Conservation (phyloP, 495 filamentous ascomycete genomes). For the Bacidia gigantensis region DNA sequence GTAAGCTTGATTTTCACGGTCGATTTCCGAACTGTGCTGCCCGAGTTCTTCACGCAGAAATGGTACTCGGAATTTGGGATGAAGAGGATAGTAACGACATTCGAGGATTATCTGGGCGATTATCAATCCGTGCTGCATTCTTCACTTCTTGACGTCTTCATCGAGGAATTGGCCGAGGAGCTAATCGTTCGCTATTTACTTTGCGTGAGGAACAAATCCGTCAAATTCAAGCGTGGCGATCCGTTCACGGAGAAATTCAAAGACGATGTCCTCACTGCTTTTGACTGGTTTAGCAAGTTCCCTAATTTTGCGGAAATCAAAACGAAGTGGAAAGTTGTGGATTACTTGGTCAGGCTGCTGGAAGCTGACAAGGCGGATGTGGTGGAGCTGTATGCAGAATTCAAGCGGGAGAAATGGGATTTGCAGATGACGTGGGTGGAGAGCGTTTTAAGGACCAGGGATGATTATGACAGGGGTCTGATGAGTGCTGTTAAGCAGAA, state of each 20-base stretch:
- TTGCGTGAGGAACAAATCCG: conserved; percentile 74
- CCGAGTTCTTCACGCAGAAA: conserved; percentile 75
- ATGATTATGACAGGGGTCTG: conserved; percentile 90
- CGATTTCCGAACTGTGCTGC: conserved; percentile 68
- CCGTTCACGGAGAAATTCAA: conserved; percentile 80
- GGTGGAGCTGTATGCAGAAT: conserved; percentile 61
- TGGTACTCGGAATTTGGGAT: conserved; percentile 80
- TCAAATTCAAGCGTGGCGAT: conserved; percentile 73
- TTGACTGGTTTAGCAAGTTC: conserved; percentile 47
- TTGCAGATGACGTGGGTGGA: conserved; percentile 95
- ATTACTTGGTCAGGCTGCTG: conserved; percentile 64
- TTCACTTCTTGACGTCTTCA: conserved; percentile 70
- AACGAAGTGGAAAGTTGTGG: conserved; percentile 79
- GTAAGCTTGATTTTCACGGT: conserved; percentile 69
- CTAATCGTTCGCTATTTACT: conserved; percentile 78
- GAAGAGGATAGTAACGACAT: conserved; percentile 79
- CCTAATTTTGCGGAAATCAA: conserved; percentile 58
- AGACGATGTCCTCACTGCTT: conserved; percentile 74
- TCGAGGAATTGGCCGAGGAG: conserved; percentile 84
- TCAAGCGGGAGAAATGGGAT: conserved; percentile 87
- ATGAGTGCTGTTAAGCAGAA: conserved; percentile 72
- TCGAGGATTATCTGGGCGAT: conserved; percentile 86
- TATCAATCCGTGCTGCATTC: conserved; percentile 69
- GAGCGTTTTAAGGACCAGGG: conserved; percentile 66
- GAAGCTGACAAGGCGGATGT: conserved; percentile 59